Conservation (phyloP, 179 eudicot genomes). For the Silene vulgaris region DNA sequence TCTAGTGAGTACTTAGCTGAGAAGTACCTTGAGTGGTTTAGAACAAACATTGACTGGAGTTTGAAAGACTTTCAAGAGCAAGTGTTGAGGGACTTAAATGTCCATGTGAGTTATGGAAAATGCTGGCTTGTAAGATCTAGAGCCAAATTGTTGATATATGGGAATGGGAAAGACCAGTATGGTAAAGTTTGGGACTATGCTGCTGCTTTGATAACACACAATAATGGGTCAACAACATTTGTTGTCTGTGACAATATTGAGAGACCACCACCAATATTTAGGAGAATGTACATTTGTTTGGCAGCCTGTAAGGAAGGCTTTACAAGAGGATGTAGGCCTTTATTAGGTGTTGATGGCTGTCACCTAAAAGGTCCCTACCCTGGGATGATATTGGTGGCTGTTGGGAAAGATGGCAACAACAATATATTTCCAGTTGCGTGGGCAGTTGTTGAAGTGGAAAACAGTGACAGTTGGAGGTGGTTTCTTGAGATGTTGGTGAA, state of each 20-base stretch:
- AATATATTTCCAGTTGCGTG: no score
- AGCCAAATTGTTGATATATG: background rate
- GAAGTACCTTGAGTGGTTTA: background rate
- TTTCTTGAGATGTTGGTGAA: no score
- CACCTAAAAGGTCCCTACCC: no score
- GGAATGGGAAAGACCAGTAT: background rate
- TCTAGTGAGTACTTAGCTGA: background rate
- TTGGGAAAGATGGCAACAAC: no score
- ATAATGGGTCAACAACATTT: background rate
- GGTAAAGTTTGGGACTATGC: background rate
- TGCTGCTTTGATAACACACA: background rate
- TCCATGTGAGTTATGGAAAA: background rate
- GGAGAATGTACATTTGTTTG: no score
- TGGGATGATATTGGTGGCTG: no score
- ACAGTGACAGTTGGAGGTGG: no score
- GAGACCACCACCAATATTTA: background rate
- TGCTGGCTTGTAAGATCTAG: background rate
- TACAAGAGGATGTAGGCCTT: no score
- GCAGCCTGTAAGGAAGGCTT: no score
- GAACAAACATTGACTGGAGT: background rate
- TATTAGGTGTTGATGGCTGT: no score
- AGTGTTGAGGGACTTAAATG: background rate
- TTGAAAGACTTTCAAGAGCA: background rate
- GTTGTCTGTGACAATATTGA: background rate
- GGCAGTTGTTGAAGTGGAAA: no score